These are phyloP conservation scores for Fonsecaea monophora DNA, from an alignment of 2,329 filamentous ascomycete species.

Conservation along the genomic window DNA sequence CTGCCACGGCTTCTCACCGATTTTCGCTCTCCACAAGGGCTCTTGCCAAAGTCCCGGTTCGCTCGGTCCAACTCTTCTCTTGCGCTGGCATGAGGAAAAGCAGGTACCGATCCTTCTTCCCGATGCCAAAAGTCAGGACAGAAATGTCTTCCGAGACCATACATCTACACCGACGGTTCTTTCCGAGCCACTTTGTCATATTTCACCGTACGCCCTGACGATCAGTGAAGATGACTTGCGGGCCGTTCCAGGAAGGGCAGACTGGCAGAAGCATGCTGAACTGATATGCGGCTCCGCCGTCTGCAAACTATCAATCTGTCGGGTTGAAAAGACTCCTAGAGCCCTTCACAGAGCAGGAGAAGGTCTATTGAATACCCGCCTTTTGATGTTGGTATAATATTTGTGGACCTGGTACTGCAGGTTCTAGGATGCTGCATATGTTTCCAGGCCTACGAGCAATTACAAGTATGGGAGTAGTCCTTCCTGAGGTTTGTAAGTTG, in stretches of 20 bases:
- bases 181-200: background rate
- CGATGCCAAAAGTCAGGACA: background rate
- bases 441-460: background rate
- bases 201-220: background rate
- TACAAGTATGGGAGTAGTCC: background rate
- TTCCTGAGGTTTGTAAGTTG: background rate
- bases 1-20: conserved; percentile 1
- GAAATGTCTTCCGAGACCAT: background rate
- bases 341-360: background rate
- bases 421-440: background rate
- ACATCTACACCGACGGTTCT: background rate
- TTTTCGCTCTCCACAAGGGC: background rate
- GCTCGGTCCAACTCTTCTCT: background rate
- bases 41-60: background rate
- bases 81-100: background rate
- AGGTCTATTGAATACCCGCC: background rate
- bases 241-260: background rate
- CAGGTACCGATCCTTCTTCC: background rate
- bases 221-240: background rate
- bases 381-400: background rate
- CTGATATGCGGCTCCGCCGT: background rate
- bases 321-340: background rate
- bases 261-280: background rate
- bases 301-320: background rate
- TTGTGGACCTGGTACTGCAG: background rate